Evolutionary conservation across 108 stramenopile species (phyloP), one percentile per base, ranked within the genome.

Genomic region (Discostella pseudostelligera): DNA sequence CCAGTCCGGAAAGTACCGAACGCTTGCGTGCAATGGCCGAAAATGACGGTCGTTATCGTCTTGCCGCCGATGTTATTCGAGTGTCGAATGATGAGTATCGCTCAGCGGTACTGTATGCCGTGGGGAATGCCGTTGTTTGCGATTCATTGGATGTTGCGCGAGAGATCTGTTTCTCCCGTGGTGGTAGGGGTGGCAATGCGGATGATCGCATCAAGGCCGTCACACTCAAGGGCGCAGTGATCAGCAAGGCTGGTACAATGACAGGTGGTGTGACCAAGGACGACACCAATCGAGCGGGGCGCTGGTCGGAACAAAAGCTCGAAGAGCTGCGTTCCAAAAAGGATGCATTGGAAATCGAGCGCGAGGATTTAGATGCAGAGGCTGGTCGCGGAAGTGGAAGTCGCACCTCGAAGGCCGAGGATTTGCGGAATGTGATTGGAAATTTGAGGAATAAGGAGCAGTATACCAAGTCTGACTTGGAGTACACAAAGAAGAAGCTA

Each of bases 171-270:
- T 97, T 95, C 64, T 44, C 56, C 49, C 72, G 74, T 43, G 26
- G 63, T 24, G 53, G 64, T 46, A 63, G 59, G 12, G 62, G 62
- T 29, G 70, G 72, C 11, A 72, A 45, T 28, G 59, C 49, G 3
- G 76, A 84, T 21, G 68, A 78, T 54, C 64, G 86, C n/a, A 67
- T 96, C 84, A 97, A 97, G 76, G 97, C 96, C 5, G 97, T 99
- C 43, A 97, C 97, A 4, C 32, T 98, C 25, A 87, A 79, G 25
- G 98, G 98, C 8, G 87, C 88, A 28, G 90, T 97, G 48, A 97
- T 99, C 62, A 86, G 85, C 81, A 98, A 97, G 79, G 92, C 94
- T 11, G 98, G 97, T 25, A 96, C 94, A 50, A 99, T 99, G 96
- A 99, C 97, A 7, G 98, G 98, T 7, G 98, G 98, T 50, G 81